Conservation (phyloP, 805 yeast species). For the Wickerhamiella kurtzmanii region DNA sequence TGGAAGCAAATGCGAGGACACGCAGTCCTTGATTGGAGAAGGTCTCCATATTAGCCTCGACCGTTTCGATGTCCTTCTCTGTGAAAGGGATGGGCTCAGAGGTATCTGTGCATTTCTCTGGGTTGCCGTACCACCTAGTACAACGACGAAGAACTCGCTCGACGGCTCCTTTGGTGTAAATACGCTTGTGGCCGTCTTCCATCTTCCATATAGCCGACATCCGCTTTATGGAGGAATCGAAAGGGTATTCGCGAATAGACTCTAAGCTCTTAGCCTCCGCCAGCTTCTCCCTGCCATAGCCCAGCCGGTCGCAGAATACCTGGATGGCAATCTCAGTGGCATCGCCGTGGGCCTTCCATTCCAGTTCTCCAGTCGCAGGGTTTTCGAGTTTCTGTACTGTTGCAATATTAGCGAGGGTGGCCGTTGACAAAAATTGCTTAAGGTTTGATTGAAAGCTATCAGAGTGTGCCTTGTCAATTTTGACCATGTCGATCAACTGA, state of each 20-base stretch:
- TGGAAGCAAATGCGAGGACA: conserved; percentile 55
- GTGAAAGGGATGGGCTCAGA: conserved; percentile 26
- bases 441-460: conserved; percentile 20
- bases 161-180: conserved; percentile 63
- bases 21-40: conserved; percentile 56
- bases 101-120: conserved; percentile 19
- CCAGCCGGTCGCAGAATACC: conserved; percentile 53
- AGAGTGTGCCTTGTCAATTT: conserved; percentile 3
- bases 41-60: conserved; percentile 44
- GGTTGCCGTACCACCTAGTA: conserved; percentile 34
- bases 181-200: conserved; percentile 22
- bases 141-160: conserved; percentile 53
- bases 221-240: conserved; percentile 59
- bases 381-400: conserved; percentile 32
- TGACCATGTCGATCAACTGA: not conserved
- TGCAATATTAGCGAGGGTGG: conserved; percentile 73
- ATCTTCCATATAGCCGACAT: conserved; percentile 50
- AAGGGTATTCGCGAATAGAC: conserved; percentile 56
- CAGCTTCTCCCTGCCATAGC: conserved; percentile 20
- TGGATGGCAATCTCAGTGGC: conserved; percentile 85
- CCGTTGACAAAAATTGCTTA: conserved; percentile 43
- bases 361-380: conserved; percentile 24
- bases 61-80: conserved; percentile 28
- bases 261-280: conserved; percentile 5
- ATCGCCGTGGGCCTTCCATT: conserved; percentile 77